phyloP scores from a whole-genome alignment of 164 flowering plant species.

The Tetrastigma voinierianum region DNA sequence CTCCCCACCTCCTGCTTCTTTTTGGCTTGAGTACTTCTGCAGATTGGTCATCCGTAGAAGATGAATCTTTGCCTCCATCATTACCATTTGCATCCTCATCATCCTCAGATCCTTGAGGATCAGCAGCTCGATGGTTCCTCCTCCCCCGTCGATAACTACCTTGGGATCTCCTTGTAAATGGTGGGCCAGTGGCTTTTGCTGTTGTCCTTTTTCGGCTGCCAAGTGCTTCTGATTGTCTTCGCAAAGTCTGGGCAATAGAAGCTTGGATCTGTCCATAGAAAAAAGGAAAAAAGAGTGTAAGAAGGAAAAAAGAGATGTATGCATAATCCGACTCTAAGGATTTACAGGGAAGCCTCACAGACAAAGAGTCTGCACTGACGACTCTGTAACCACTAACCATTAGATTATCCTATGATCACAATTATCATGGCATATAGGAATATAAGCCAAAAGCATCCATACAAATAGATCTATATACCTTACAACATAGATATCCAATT shows the following conservation, averaged over 20 bases:
- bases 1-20: constrained; percentile 52
- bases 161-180: constrained; percentile 49
- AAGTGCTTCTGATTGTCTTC: constrained; percentile 79
- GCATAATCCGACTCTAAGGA: too few species aligned
- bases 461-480: too few species aligned
- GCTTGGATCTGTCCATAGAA: constrained; percentile 72
- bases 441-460: too few species aligned
- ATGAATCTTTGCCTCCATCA: constrained; percentile 63
- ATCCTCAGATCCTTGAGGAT: constrained; percentile 60
- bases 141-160: constrained; percentile 50
- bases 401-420: too few species aligned
- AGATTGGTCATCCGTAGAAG: constrained; percentile 70
- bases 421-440: too few species aligned
- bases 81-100: constrained; percentile 62
- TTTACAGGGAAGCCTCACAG: too few species aligned
- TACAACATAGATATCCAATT: too few species aligned
- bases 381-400: too few species aligned
- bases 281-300: not conserved
- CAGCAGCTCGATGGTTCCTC: constrained; percentile 37
- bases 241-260: constrained; percentile 75
- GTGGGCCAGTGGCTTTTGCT: constrained; percentile 44
- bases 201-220: constrained; percentile 49
- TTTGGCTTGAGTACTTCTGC: constrained; percentile 50
- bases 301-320: not conserved
- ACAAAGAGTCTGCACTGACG: too few species aligned